Evolutionary conservation across 805 yeast species (phyloP), one percentile per base, ranked within the genome.

Genomic region (Wickerhamiella qilinensis): DNA sequence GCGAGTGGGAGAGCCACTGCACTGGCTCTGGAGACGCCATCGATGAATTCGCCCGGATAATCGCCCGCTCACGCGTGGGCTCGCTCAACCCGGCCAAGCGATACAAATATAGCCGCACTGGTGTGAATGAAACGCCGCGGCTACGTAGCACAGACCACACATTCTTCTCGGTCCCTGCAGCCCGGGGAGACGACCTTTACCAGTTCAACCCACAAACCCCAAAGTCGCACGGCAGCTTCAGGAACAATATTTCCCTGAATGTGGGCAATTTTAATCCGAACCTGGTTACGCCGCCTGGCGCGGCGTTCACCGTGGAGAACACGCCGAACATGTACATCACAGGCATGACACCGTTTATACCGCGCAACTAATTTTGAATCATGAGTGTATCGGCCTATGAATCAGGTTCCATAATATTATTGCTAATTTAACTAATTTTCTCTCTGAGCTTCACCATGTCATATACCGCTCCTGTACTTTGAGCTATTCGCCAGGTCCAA

Each of bases 291-390:
- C 53, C 53, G 1, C 53, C 53, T 7, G 50, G 52, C 7, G 43
- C 49, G 3, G 47, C 46, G 20, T 37, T 47, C 28, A 30, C 43
- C 9, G 27, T 41, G 9, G 52, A 48, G 22, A 47, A 45, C 30
- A 24, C 32, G 29, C 14, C 36, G 20, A 45, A 42, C 9, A 33
- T 37, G 35, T 48, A 39, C 31, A 38, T 42, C 12, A 50, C 53
- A 7, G 53, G 53, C 20, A 47, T 50, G 51, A 50, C 53, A 7
- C 53, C 53, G 2, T 50, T 48, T 38, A 20, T 50, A 36, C 48
- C 53, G 14, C 41, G 40, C 8, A 8, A 27, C 25, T 35, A 36
- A 24, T 3, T 17, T 19, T 11, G 27, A n/a, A n/a, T 24, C 8
- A 24, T 24, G 27, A 9, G 11, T 24, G 12, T 24, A 9, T 24